Base-by-base conservation (phyloP, 2,329 filamentous ascomycete genomes). In the Aplosporella prunicola region DNA sequence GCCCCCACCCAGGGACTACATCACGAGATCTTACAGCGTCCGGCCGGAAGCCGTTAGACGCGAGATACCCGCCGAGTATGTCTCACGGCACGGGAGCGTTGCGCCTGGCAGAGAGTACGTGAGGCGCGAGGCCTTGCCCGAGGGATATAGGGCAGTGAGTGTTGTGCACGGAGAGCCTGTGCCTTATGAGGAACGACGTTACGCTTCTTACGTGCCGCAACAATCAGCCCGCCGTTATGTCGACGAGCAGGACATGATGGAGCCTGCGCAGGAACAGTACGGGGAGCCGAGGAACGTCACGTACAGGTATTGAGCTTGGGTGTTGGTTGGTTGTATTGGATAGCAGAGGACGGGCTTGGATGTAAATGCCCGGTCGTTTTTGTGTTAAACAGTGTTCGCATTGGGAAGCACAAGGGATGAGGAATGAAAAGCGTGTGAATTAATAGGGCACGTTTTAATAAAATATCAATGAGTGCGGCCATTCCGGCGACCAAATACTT, bases 61-160 rank as follows among this genome's bases (percentile, higher is more conserved):
- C 32, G 60, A 62, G 40, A 35, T 52, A 5, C 51, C 53, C 3
- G 51, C 50, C 32, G 56, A 56, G 1, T 60, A 58, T 24, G 45
- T 49, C 14, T 35, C 45, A 26, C 56, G 56, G 5, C 56, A 59
- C 32, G 56, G 60, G 37, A 67, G 63, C 47, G 57, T 65, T 10
- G 61, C 62, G 32, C 63, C 64, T 9, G 51, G 61, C 4, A 32
- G 32, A 9, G 38, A 32, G 10, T 46, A 47, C 24, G 44, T 55
- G 11, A 47, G 54, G 18, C 37, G 43, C 16, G 35, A 26, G 51
- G 9, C 51, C 54, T 24, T 29, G n/a, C 27, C 55, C 46, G 47
- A 45, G 52, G 51, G 62, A 47, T 57, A 57, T 45, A 46, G 52
- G 36, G 51, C 58, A 51, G 54, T 64, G 32, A 68, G 64, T 41